phyloP scores from a whole-genome alignment of 345 rosid species.

The Eucalyptus grandis region DNA sequence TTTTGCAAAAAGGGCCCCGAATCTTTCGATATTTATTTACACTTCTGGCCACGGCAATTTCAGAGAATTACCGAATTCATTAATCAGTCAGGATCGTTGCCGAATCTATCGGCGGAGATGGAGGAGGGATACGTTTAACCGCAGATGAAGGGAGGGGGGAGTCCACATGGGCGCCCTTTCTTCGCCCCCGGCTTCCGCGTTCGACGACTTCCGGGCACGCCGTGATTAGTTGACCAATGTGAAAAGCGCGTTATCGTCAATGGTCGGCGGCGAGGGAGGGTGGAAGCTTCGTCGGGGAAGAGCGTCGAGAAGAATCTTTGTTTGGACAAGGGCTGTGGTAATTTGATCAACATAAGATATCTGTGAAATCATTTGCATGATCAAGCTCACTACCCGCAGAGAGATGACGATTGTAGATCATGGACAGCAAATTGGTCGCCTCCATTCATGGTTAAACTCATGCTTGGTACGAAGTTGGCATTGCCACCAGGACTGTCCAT shows the following conservation, averaged over 20 bases:
- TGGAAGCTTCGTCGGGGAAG: background rate
- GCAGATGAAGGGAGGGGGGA: background rate
- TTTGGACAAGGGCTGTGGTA: too few relatives aligned
- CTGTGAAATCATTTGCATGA: background rate
- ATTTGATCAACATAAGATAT: background rate
- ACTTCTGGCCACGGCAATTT: background rate
- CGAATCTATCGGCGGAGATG: background rate
- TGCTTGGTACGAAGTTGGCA: conserved; percentile 51
- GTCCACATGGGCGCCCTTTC: background rate
- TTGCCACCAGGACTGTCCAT: conserved; percentile 44
- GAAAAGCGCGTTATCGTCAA: background rate
- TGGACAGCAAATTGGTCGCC: conserved; percentile 45
- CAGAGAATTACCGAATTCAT: background rate
- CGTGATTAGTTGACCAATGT: background rate
- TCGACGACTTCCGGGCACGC: background rate
- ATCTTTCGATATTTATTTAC: background rate
- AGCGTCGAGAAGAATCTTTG: too few relatives aligned
- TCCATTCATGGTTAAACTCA: conserved; percentile 68
- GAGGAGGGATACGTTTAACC: background rate
- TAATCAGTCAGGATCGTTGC: background rate
- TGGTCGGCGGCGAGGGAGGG: background rate
- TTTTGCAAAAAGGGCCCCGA: background rate
- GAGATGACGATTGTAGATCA: conserved; percentile 66
- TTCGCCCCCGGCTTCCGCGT: background rate
- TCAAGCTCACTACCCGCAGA: conserved; percentile 21